A percentile compares a stretch with the other conserved stretches of the same genome.
Evolutionary conservation across 73 alveolate genomes (phyloP).

Genomic region (Tetrahymena thermophila): DNA sequence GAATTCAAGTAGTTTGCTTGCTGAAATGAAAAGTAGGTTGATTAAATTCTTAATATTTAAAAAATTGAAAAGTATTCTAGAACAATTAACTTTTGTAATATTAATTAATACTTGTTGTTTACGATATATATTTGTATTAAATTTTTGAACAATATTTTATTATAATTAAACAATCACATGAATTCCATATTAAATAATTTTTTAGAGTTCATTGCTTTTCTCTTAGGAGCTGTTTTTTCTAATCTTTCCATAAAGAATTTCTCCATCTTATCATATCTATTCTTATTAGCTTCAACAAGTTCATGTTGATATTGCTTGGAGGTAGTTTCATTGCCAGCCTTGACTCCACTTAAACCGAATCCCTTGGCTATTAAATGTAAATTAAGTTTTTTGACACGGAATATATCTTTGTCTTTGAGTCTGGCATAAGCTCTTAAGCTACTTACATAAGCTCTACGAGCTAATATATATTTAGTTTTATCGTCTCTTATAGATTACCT

Average conservation of each 20-base stretch:
- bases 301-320: slow-evolving; percentile 54
- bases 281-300: slow-evolving; percentile 53
- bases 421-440: slow-evolving; percentile 50
- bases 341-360: slow-evolving; percentile 68
- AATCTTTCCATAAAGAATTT: slow-evolving; percentile 54
- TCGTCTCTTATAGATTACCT: slow-evolving; percentile 53
- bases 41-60: too few relatives aligned
- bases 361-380: slow-evolving; percentile 60
- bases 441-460: slow-evolving; percentile 72
- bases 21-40: neutral
- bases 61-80: neutral
- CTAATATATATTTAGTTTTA: slow-evolving; percentile 53
- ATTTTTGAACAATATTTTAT: neutral
- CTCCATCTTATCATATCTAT: slow-evolving; percentile 59
- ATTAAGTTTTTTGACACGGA: slow-evolving; percentile 62
- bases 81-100: neutral
- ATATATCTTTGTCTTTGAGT: slow-evolving; percentile 51
- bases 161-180: slow-evolving; percentile 1
- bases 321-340: slow-evolving; percentile 58
- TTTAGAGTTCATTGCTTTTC: slow-evolving; percentile 19
- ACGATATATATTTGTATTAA: neutral
- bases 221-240: slow-evolving; percentile 19
- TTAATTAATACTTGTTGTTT: neutral
- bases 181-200: slow-evolving; percentile 40
- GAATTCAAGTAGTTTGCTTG: too few relatives aligned